Evolutionary conservation across 352 stramenopile species (phyloP), one percentile per base, ranked within the genome.

Genomic region (Pythium insidiosum): DNA sequence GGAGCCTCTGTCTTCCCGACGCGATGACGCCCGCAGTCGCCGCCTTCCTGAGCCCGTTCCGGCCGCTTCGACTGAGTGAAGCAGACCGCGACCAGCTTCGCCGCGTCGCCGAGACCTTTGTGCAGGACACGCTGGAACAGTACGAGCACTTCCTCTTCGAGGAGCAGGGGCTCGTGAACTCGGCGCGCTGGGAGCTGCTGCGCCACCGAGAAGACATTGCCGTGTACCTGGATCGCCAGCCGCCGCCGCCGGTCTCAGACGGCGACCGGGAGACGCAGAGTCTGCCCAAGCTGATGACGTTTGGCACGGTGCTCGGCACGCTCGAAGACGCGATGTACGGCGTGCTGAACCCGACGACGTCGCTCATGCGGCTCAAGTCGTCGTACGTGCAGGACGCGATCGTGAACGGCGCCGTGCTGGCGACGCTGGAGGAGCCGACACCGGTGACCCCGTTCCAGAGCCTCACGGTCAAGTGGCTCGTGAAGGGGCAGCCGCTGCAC

Each of bases 271-370:
- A n/a, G n/a, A n/a, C n/a, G n/a, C n/a, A n/a, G n/a, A 54, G 47
- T 18, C 40, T 38, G 4, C 47, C 39, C 13, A 48, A 56, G 38
- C 43, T 63, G 12, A 38, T 59, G 1, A 30, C 44, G 2, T 40
- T 58, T 12, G 75, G 75, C 15, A 73, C 63, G 7, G 43, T 88
- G 0, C 50, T 61, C 9, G 75, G 75, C 5, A 66, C 61, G 16
- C 28, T 88, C 0, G 62, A 85, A 18, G 75, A 88, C 33, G 66
- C 61, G 15, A 64, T 88, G 53, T 83, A 76, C 45, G 75, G 75
- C n/a, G 47, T 61, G 22, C 31, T 82, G 31, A 53, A 41, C 4
- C 43, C 56, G 1, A 72, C 66, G 9, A 50, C 63, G 9, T 60
- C 77, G 4, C 36, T 46, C 4, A 79, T 81, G 66, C 68, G 67